These are phyloP conservation scores for Xylariomycetidae sp. DNA, from an alignment of 2,329 filamentous ascomycete genomes.

Conservation along the genomic window DNA sequence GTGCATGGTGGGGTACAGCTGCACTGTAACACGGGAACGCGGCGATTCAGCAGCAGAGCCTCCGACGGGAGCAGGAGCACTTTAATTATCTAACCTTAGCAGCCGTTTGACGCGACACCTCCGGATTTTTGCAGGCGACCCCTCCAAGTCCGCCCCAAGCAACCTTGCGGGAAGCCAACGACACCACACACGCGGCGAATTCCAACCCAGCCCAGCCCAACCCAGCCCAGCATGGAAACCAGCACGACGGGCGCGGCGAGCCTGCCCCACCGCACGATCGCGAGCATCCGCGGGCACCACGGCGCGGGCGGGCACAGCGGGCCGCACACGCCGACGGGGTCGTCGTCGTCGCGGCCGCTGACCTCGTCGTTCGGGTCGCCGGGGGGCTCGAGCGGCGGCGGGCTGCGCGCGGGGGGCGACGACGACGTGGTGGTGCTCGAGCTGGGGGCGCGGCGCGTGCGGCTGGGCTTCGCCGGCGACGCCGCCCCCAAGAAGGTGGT, in stretches of 20 bases:
- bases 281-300: constrained; percentile 54
- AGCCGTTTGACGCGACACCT: too few species aligned
- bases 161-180: too few species aligned
- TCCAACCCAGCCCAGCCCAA: too few species aligned
- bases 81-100: too few species aligned
- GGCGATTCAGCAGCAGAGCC: too few species aligned
- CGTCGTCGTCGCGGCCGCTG: constrained; percentile 38
- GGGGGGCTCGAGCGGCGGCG: constrained; percentile 52
- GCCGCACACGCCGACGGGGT: constrained; percentile 61
- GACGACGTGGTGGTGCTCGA: constrained; percentile 84
- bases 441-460: constrained; percentile 70
- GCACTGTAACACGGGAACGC: too few species aligned
- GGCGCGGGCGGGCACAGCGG: constrained; percentile 36
- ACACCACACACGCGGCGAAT: too few species aligned
- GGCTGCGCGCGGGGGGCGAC: constrained; percentile 65
- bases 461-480: constrained; percentile 83
- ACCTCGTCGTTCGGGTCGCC: constrained; percentile 52
- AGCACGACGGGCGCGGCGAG: constrained; percentile 33
- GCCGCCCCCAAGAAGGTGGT: constrained; percentile 65
- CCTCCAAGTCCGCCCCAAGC: too few species aligned
- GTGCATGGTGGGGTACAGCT: constrained; percentile 1
- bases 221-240: constrained; percentile 35
- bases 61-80: too few species aligned
- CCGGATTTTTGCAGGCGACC: too few species aligned
- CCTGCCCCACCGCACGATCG: constrained; percentile 52